A percentile compares a stretch with the other conserved stretches of the same genome.
phyloP scores from a whole-genome alignment of 2,329 filamentous ascomycete genomes.

The Cladosporium sp. region DNA sequence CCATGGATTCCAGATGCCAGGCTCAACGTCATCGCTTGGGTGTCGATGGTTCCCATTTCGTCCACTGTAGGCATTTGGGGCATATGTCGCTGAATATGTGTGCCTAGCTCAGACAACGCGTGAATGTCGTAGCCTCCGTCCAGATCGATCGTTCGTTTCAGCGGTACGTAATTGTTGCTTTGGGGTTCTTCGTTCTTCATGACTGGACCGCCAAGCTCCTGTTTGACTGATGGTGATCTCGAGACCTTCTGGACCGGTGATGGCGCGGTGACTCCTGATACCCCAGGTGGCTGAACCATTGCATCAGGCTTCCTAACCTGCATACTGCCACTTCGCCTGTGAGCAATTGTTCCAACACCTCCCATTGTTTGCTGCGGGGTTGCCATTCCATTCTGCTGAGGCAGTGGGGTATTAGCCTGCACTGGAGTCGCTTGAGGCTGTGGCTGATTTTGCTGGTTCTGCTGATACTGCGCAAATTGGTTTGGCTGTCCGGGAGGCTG shows the following conservation, averaged over 20 bases:
- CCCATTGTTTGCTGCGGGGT: conserved; percentile 37
- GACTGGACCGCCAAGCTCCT: conserved; percentile 20
- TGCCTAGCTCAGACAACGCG: conserved; percentile 57
- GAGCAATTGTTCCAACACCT: conserved; percentile 28
- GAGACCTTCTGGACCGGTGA: conserved; percentile 25
- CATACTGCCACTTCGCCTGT: conserved; percentile 27
- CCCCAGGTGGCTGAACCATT: conserved; percentile 21
- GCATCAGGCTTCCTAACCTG: conserved; percentile 20
- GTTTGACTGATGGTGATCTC: conserved; percentile 26
- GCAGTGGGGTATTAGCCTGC: conserved; percentile 44
- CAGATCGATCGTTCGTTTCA: conserved; percentile 19
- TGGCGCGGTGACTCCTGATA: conserved; percentile 18
- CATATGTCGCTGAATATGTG: conserved; percentile 60
- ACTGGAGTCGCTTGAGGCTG: conserved; percentile 37
- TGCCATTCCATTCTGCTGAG: conserved; percentile 36
- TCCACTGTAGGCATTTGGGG: conserved; percentile 68
- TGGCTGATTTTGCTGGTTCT: conserved; percentile 20
- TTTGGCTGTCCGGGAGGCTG: conserved; percentile 20
- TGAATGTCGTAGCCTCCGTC: conserved; percentile 67
- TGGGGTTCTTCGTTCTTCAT: conserved; percentile 30
- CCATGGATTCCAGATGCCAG: conserved; percentile 83
- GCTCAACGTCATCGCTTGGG: conserved; percentile 81
- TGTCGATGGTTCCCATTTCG: conserved; percentile 83
- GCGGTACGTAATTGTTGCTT: conserved; percentile 27
- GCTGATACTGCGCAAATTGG: conserved; percentile 20